Base-by-base conservation (phyloP, 345 rosid genomes). In the Pistacia atlantica region DNA sequence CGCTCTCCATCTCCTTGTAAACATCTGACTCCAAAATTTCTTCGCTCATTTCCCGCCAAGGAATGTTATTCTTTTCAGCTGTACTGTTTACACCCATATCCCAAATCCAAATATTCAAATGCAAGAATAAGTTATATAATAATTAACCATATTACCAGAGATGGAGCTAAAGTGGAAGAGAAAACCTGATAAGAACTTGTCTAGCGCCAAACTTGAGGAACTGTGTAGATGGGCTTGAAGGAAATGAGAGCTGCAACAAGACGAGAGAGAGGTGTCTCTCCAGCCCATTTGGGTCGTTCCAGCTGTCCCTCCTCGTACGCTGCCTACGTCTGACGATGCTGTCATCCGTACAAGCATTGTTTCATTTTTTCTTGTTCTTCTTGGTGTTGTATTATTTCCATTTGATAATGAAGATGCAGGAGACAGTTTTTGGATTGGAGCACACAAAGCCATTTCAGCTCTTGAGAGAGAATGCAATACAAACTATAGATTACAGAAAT, bases 151-250 rank as follows among this genome's bases (percentile, higher is more conserved):
- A 16, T n/a, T 3, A 20, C 4, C 38, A 4, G 7, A 1, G 6
- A 13, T 22, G 25, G 8, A 45, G 3, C 3, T 22, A 9, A 11
- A 56, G 33, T 12, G 2, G 37, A 6, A 9, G 38, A 31, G 22
- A 46, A 65, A 70, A 90, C 93, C 91, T 88, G 85, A 85, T 87
- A 16, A 90, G 85, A 61, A 90, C 91, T 61, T 84, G 88, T 77
- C 94, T 80, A 46, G 91, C 94, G 35, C 94, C 94, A 13, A 86
- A 87, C 81, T 87, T 88, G 73, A 90, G 91, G 56, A 88, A 88
- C 62, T 22, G 88, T 79, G 78, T 73, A 88, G 74, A 90, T 67
- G 69, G 91, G 94, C 81, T 85, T 88, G 78, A 90, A 85, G 70
- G 90, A 81, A 78, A 90, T 80, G 74, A 90, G 78, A 25, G 90